These are phyloP conservation scores for Dactylonectria estremocensis DNA, from an alignment of 2,329 filamentous ascomycete genomes.

Conservation along the genomic window DNA sequence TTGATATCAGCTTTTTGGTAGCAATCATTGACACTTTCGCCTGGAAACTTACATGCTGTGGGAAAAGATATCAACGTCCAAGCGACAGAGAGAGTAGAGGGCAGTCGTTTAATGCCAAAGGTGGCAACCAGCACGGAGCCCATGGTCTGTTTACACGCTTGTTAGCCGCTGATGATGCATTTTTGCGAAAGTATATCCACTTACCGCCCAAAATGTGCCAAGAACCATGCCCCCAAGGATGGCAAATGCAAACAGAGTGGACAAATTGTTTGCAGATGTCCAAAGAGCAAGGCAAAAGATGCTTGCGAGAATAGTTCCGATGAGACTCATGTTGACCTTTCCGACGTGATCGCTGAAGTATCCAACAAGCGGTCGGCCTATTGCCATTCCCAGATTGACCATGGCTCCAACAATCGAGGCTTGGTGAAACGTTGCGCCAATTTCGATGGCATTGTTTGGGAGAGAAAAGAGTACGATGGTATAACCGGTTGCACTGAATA, in stretches of 20 bases:
- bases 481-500: constrained; percentile 22
- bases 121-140: too few relatives aligned
- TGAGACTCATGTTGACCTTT: constrained; percentile 24
- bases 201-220: constrained; percentile 23
- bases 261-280: constrained; percentile 22
- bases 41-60: too few relatives aligned
- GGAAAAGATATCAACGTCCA: too few relatives aligned
- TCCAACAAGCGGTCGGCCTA: constrained; percentile 21
- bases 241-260: constrained; percentile 1
- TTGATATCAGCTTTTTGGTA: too few relatives aligned
- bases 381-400: constrained; percentile 20
- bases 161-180: too few relatives aligned
- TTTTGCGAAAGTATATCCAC: too few relatives aligned
- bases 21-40: too few relatives aligned
- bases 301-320: constrained; percentile 6
- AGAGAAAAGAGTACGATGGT: constrained; percentile 23
- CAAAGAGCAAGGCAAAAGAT: constrained; percentile 28
- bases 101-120: too few relatives aligned
- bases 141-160: too few relatives aligned
- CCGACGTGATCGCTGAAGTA: constrained; percentile 28
- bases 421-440: constrained; percentile 21
- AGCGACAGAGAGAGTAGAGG: too few relatives aligned
- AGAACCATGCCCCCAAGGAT: constrained; percentile 22
- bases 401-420: constrained; percentile 25
- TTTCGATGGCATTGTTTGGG: constrained; percentile 23